A percentile compares a stretch with the other conserved stretches of the same genome.
phyloP scores from a whole-genome alignment of 2,329 filamentous ascomycete species.

The Verticillium albo-atrum region DNA sequence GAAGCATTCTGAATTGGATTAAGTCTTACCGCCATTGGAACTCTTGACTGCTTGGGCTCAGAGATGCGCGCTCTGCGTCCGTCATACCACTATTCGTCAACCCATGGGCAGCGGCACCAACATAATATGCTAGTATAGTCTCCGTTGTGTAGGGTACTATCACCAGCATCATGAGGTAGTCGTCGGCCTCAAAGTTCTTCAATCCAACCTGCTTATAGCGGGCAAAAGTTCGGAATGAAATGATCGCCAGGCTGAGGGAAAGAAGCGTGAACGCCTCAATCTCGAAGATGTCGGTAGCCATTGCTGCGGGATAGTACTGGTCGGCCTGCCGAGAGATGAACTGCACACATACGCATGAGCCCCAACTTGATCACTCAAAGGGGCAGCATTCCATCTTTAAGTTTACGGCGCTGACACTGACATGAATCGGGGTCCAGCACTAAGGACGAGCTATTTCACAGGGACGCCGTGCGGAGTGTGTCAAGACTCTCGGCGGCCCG shows the following conservation, averaged over 20 bases:
- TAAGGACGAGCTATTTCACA: too few relatives aligned
- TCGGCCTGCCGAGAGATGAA: too few relatives aligned
- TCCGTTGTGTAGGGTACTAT: slow-evolving; percentile 14
- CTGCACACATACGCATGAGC: too few relatives aligned
- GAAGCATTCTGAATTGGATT: not conserved
- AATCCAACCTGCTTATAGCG: slow-evolving; percentile 44
- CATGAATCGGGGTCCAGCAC: too few relatives aligned
- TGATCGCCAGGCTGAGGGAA: slow-evolving; percentile 42
- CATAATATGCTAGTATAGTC: slow-evolving; percentile 23
- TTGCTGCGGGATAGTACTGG: too few relatives aligned
- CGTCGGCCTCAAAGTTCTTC: slow-evolving; percentile 48
- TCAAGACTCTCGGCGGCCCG: too few relatives aligned
- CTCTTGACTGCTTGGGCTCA: not conserved
- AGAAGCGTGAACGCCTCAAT: slow-evolving; percentile 38
- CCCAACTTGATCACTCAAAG: too few relatives aligned
- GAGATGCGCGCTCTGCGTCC: not conserved
- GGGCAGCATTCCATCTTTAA: too few relatives aligned
- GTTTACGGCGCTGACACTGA: too few relatives aligned
- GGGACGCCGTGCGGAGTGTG: too few relatives aligned
- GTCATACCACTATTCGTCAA: not conserved
- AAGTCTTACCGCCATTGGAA: not conserved
- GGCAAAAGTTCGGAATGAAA: slow-evolving; percentile 44
- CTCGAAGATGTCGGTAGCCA: slow-evolving; percentile 13
- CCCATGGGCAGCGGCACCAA: slow-evolving; percentile 26
- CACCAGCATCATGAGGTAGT: slow-evolving; percentile 35